Evolutionary conservation across 2,329 filamentous ascomycete genomes (phyloP).

Genomic region (Lasiodiplodia gonubiensis): DNA sequence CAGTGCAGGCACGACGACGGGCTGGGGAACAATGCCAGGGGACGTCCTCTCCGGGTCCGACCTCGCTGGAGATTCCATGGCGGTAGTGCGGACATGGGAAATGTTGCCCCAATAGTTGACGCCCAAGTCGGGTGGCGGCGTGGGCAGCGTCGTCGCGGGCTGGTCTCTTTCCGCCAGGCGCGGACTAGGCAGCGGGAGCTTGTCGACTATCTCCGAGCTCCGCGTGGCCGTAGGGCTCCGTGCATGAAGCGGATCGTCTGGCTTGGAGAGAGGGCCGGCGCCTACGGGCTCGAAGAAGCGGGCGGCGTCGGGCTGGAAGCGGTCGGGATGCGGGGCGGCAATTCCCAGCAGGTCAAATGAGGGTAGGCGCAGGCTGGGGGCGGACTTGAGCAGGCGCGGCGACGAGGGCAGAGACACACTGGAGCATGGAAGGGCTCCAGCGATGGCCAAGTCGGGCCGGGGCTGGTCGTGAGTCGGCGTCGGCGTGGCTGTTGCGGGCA

Average conservation of each 20-base stretch:
- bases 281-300: conserved; percentile 42
- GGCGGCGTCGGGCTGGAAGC: conserved; percentile 37
- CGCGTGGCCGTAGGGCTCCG: conserved; percentile 41
- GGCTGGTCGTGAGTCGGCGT: conserved; percentile 17
- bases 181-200: conserved; percentile 17
- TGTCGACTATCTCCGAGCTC: conserved; percentile 1
- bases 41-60: conserved; percentile 41
- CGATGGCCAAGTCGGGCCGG: conserved; percentile 25
- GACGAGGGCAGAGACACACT: conserved; percentile 10
- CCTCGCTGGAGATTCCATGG: conserved; percentile 48
- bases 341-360: conserved; percentile 61
- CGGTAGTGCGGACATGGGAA: conserved; percentile 43
- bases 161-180: conserved; percentile 2
- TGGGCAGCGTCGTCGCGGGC: conserved; percentile 46
- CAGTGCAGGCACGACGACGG: conserved; percentile 27
- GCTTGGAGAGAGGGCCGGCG: conserved; percentile 46
- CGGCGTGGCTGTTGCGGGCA: conserved; percentile 22
- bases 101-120: conserved; percentile 49
- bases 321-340: conserved; percentile 53
- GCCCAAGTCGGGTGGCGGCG: conserved; percentile 52
- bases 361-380: conserved; percentile 54
- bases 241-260: conserved; percentile 48
- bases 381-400: conserved; percentile 14
- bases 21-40: conserved; percentile 24
- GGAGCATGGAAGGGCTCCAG: conserved; percentile 14